Evolutionary conservation across 805 yeast species (phyloP), one percentile per base, ranked within the genome.

Genomic region (Yamadazyma philogaea): DNA sequence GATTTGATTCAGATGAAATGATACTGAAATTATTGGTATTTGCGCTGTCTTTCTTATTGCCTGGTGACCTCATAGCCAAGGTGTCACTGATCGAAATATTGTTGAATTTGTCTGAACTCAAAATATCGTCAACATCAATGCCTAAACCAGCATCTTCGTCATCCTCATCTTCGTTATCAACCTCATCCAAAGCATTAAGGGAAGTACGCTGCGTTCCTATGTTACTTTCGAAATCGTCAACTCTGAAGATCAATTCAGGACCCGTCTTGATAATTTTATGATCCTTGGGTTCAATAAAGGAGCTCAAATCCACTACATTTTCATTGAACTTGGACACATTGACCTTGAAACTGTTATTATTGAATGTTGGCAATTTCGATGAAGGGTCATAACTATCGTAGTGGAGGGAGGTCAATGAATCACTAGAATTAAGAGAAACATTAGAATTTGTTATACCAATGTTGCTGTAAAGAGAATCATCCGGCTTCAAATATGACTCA

Each of bases 81-180:
- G 20, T 30, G 12, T 32, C 31, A 7, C 52, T 47, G 4, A 54
- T 51, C 6, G 55, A 52, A 36, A 67, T 57, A 39, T 62, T 59
- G 38, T 57, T 63, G 49, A 66, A 66, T 48, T 63, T 68, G 3
- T 66, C 72, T 1, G 70, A 61, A 45, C 63, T 68, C 43, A 68
- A 55, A 42, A 70, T 64, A 43, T 62, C 70, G 45, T 70, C 75
- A 4, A 68, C 74, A 50, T 68, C 72, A 37, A 69, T 67, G 1
- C 72, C 75, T 35, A 68, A 55, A 1, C 64, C 64, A n/a, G 57
- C 60, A 28, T 64, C 70, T 18, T 66, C 70, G 6, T 65, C 70
- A 19, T 57, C 66, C 19, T 52, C 59, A 37, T 56, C 61, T 14
- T 59, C 61, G 20, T 41, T 33, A 28, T 59, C 70, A 22, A 61